Conservation (phyloP, 805 yeast species). For the Candida corydali region DNA sequence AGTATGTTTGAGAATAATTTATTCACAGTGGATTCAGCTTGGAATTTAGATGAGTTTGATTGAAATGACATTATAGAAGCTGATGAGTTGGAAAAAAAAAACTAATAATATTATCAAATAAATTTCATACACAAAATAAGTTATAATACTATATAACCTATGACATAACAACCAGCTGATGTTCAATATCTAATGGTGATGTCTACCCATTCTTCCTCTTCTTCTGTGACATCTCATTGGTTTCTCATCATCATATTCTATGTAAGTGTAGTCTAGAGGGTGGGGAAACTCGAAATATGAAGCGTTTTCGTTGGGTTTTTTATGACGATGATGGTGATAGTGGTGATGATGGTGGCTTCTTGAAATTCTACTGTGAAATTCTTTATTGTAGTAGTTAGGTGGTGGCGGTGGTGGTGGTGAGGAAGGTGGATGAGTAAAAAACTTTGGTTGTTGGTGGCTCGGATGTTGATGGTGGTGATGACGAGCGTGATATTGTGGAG, state of each 20-base stretch:
- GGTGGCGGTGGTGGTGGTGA: background rate
- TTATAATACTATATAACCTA: background rate
- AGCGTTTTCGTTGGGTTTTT: no score
- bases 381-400: background rate
- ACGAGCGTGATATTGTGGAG: background rate
- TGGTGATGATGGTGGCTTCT: background rate
- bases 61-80: slow-evolving; percentile 17
- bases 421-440: no score
- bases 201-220: background rate
- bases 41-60: slow-evolving; percentile 26
- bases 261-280: background rate
- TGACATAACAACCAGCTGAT: no score
- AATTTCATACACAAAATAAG: background rate
- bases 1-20: slow-evolving; percentile 21
- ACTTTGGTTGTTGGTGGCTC: no score
- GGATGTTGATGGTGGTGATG: background rate
- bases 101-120: background rate
- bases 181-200: slow-evolving; percentile 1
- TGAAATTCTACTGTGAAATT: no score
- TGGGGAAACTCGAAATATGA: background rate
- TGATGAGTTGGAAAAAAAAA: no score
- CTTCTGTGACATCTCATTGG: no score
- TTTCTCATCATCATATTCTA: no score
- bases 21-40: slow-evolving; percentile 40
- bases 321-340: no score